phyloP scores from a whole-genome alignment of 257 asterid genomes.

The Petunia axillaris region DNA sequence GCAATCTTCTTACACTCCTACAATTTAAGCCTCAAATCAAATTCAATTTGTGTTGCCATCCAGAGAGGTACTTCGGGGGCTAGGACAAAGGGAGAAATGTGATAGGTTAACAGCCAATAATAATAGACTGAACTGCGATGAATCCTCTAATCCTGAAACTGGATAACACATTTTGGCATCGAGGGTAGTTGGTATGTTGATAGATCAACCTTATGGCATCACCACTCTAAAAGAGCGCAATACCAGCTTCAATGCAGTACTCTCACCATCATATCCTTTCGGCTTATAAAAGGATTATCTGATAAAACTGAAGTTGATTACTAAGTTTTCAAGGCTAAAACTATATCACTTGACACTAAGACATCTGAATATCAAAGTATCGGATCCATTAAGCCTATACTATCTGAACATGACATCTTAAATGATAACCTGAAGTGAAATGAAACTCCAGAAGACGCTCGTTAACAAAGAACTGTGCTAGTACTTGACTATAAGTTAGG shows the following conservation, averaged over 20 bases:
- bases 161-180: not conserved
- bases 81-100: constrained; percentile 5
- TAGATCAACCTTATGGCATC: not conserved
- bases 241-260: not conserved
- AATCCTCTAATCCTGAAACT: not conserved
- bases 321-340: no score
- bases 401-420: no score
- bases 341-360: no score
- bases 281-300: no score
- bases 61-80: constrained; percentile 1
- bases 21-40: not conserved
- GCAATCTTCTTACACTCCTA: not conserved
- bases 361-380: no score
- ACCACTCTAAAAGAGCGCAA: not conserved
- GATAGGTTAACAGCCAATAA: not conserved
- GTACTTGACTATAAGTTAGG: no score
- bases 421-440: no score
- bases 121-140: not conserved
- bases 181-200: not conserved
- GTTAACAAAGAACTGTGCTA: no score
- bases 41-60: constrained; percentile 3
- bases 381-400: no score
- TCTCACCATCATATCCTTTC: no score
- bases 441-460: no score
- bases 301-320: no score